Conservation (phyloP, 495 filamentous ascomycete genomes). For the Recurvomyces mirabilis region DNA sequence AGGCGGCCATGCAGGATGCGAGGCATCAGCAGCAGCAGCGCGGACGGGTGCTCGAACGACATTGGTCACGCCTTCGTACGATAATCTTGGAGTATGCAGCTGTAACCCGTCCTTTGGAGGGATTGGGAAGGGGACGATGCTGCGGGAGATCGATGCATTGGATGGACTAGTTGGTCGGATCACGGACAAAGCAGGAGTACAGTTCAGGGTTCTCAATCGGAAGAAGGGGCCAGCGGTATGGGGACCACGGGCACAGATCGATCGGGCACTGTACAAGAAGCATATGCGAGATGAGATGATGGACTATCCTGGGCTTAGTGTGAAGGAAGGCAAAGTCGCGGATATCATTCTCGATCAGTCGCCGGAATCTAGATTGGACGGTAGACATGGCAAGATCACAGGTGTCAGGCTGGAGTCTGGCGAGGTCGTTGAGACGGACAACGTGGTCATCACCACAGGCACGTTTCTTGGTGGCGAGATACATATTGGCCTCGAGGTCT, state of each 20-base stretch:
- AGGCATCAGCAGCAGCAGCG: conserved; percentile 89
- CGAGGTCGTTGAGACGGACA: conserved; percentile 65
- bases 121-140: conserved; percentile 96
- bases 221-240: conserved; percentile 92
- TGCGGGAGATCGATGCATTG: conserved; percentile 89
- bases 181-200: conserved; percentile 85
- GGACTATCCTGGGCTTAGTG: conserved; percentile 60
- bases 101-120: conserved; percentile 97
- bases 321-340: conserved; percentile 79
- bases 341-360: conserved; percentile 66
- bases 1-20: conserved; percentile 88
- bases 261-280: conserved; percentile 77
- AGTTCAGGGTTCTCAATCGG: conserved; percentile 79
- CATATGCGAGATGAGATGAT: conserved; percentile 84
- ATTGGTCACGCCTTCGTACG: conserved; percentile 72
- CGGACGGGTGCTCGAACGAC: conserved; percentile 82
- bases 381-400: conserved; percentile 60
- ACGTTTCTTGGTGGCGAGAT: conserved; percentile 96
- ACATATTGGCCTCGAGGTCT: conserved; percentile 78
- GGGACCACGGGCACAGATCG: conserved; percentile 94
- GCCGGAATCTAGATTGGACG: conserved; percentile 33
- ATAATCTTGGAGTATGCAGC: conserved; percentile 90
- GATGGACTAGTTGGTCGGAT: conserved; percentile 84
- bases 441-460: conserved; percentile 89
- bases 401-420: conserved; percentile 85